A percentile compares a stretch with the other conserved stretches of the same genome.
These are phyloP conservation scores for Thalia dealbata DNA, from an alignment of 176 grass and related monocot species.

Conservation along the genomic window DNA sequence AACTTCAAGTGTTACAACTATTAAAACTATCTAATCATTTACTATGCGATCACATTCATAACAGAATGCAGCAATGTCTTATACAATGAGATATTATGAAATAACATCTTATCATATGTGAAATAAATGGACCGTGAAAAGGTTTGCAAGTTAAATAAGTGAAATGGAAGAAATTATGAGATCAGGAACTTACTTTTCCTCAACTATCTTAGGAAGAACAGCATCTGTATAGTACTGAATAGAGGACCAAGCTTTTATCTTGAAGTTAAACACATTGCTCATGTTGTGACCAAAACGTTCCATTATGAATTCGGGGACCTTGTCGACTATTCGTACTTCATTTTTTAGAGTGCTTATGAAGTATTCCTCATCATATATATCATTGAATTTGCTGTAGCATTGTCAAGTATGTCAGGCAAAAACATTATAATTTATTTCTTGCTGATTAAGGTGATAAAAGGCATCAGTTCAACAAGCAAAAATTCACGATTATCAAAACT, in stretches of 20 bases:
- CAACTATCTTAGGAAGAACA: constrained; percentile 81
- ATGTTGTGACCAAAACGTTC: constrained; percentile 85
- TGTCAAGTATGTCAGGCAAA: constrained; percentile 2
- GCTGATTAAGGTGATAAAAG: not conserved
- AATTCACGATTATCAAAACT: not conserved
- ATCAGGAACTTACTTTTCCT: constrained; percentile 63
- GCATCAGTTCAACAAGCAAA: not conserved
- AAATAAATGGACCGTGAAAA: not conserved
- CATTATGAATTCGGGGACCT: constrained; percentile 84
- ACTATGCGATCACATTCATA: not conserved
- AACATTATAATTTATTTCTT: not conserved
- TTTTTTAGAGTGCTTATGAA: constrained; percentile 73
- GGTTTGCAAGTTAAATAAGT: constrained; percentile 1
- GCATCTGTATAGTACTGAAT: constrained; percentile 70
- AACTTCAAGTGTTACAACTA: not conserved
- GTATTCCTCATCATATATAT: constrained; percentile 85
- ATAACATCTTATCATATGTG: not conserved
- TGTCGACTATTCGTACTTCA: constrained; percentile 76
- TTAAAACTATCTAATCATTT: not conserved
- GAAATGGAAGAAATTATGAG: constrained; percentile 20
- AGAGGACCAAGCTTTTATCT: constrained; percentile 90
- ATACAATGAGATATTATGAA: not conserved
- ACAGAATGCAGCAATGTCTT: not conserved
- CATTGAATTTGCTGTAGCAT: constrained; percentile 80
- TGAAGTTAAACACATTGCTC: constrained; percentile 97